Evolutionary conservation across 371 early-diverging fungal species (phyloP).

Genomic region (Mucor racemosus): DNA sequence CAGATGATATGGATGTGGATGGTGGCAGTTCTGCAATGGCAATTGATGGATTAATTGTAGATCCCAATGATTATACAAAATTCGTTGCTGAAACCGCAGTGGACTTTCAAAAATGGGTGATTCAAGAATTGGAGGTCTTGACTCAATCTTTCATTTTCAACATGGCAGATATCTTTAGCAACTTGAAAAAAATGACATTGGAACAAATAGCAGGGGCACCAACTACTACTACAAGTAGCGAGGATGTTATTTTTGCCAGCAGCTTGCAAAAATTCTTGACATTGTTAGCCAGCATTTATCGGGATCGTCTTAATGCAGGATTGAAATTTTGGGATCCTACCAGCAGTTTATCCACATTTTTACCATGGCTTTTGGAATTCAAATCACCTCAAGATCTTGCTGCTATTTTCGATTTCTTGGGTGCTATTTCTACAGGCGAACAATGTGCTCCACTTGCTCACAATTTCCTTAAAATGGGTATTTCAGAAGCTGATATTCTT

Average conservation of each 20-base stretch:
- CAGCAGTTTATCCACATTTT: conserved; percentile 65
- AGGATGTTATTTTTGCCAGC: not conserved
- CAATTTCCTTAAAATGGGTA: conserved; percentile 27
- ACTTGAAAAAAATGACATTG: conserved; percentile 4
- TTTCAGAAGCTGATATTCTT: conserved; percentile 1
- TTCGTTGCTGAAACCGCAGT: conserved; percentile 14
- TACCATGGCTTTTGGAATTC: conserved; percentile 69
- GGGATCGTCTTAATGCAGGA: conserved; percentile 75
- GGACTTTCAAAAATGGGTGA: conserved; percentile 47
- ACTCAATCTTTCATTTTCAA: conserved; percentile 54
- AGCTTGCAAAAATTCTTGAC: conserved; percentile 64
- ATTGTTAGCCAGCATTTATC: conserved; percentile 67
- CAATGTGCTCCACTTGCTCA: conserved; percentile 30
- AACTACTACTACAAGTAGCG: conserved; percentile 14
- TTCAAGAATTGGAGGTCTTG: conserved; percentile 50
- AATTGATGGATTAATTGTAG: conserved; percentile 31
- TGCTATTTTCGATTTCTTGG: conserved; percentile 39
- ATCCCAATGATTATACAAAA: conserved; percentile 33
- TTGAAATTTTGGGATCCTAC: conserved; percentile 72
- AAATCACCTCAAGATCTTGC: conserved; percentile 23
- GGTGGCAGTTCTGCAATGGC: conserved; percentile 24
- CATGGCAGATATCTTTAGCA: conserved; percentile 41
- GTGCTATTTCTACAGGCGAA: conserved; percentile 35
- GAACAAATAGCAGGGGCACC: not conserved
- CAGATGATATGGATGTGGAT: conserved; percentile 9